Evolutionary conservation across 352 stramenopile species (phyloP).

Genomic region (Elongisporangium anandrum): DNA sequence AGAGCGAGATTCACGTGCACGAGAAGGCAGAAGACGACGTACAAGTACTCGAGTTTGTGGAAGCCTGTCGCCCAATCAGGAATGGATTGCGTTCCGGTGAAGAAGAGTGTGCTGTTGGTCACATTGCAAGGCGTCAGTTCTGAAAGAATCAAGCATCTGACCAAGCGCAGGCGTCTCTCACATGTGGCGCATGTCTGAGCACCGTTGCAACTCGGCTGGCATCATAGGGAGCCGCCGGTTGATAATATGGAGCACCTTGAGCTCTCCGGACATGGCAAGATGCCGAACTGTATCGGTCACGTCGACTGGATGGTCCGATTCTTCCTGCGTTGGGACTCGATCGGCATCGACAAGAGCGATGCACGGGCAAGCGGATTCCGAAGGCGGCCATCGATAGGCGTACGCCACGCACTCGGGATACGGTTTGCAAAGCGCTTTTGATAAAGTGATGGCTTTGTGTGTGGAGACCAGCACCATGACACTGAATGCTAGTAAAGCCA

Average conservation of each 20-base stretch:
- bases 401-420: constrained; percentile 28
- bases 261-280: not conserved
- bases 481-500: constrained; percentile 5
- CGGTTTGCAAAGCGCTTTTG: constrained; percentile 7
- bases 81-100: constrained; percentile 27
- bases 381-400: constrained; percentile 11
- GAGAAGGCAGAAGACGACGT: constrained; percentile 1
- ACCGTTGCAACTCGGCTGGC: constrained; percentile 20
- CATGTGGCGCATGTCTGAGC: constrained; percentile 24
- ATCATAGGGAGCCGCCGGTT: constrained; percentile 25
- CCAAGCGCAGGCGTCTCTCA: constrained; percentile 13
- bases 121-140: too few species aligned
- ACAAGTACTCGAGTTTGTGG: constrained; percentile 33
- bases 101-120: constrained; percentile 29
- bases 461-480: constrained; percentile 9
- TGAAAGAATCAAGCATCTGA: too few species aligned
- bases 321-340: not conserved
- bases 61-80: constrained; percentile 29
- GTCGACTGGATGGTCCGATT: constrained; percentile 2
- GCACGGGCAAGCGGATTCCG: not conserved
- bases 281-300: not conserved
- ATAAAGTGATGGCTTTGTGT: constrained; percentile 8
- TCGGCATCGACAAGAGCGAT: not conserved
- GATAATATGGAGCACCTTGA: constrained; percentile 28
- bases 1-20: too few species aligned